phyloP scores from a whole-genome alignment of 1,139 yeast species.

The Casaregolazyma suthepensis region DNA sequence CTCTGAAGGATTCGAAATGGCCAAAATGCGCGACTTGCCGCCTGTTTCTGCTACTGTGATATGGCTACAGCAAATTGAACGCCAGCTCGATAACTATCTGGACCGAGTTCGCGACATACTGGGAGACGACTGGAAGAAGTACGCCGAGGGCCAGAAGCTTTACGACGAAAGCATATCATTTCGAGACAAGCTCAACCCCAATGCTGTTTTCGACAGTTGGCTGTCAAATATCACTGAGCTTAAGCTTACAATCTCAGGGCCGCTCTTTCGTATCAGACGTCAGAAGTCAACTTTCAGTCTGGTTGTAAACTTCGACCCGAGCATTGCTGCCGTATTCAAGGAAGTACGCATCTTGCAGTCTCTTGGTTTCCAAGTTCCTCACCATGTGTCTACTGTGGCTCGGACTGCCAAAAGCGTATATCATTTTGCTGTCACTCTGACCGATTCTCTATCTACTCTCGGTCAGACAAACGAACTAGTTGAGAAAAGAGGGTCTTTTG shows the following conservation, averaged over 20 bases:
- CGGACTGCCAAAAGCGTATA: constrained; percentile 45
- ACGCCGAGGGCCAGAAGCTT: constrained; percentile 66
- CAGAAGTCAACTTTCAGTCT: constrained; percentile 25
- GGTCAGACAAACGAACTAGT: constrained; percentile 19
- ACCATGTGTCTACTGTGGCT: constrained; percentile 38
- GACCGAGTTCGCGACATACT: constrained; percentile 46
- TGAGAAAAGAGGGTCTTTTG: constrained; percentile 35
- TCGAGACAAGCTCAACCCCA: constrained; percentile 42
- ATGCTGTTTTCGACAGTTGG: constrained; percentile 47
- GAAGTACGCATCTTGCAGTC: constrained; percentile 50
- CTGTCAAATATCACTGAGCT: constrained; percentile 18
- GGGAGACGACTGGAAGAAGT: constrained; percentile 70
- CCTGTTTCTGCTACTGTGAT: constrained; percentile 42
- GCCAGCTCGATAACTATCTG: constrained; percentile 38
- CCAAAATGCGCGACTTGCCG: constrained; percentile 42
- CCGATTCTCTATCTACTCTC: constrained; percentile 43
- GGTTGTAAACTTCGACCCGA: constrained; percentile 46
- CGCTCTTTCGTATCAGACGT: constrained; percentile 36
- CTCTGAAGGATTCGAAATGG: constrained; percentile 33
- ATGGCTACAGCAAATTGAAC: constrained; percentile 47
- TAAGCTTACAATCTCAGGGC: constrained; percentile 32
- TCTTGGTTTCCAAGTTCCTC: constrained; percentile 59
- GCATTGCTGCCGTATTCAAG: constrained; percentile 41
- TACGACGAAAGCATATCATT: constrained; percentile 45
- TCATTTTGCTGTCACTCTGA: constrained; percentile 53